Base-by-base conservation (phyloP, 1,284 basidiomycete species). In the Ceratobasidium sp. region DNA sequence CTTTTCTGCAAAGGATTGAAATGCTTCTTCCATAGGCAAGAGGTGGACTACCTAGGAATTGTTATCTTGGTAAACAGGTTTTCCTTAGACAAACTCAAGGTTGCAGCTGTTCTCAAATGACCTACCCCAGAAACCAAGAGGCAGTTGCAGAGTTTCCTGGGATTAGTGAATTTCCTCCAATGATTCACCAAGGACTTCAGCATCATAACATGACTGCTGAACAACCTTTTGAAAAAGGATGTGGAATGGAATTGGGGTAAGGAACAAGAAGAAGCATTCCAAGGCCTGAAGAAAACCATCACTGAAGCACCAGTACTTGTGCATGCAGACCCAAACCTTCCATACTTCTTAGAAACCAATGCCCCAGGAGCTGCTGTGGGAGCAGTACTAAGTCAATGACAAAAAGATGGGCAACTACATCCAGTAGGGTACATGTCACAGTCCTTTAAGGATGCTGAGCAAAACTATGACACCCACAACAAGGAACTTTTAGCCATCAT, bases 401-500 rank as follows among this genome's bases (percentile, higher is more conserved):
- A 69, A n/a, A n/a, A 69, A 69, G 69, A 71, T 19, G 41, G 54
- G 0, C 27, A 44, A 3, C 70, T 73, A 1, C 75, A 74, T 19
- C 77, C 78, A 1, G 62, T 77, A 1, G 76, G 73, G 0, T 77
- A 75, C 68, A 62, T 72, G 42, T 77, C 75, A 2, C 68, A 74
- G 4, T 77, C 54, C n/a, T n/a, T 71, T 14, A 64, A 21, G 7
- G 58, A 73, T 0, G 74, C 78, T 0, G 75, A 81, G 58, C 56
- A 67, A 5, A 80, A 79, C 71, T 80, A 78, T 72, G 71, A 70
- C 16, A 75, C 75, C 44, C 75, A 76, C 71, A 79, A 86, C 71
- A 76, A 79, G 64, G 82, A 85, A 75, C 64, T 85, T 42, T 71
- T 83, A 0, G 79, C 79, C 0, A 79, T 84, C 16, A 76, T 83